Base-by-base conservation (phyloP, 1,284 basidiomycete genomes). In the Puccinia coronata region DNA sequence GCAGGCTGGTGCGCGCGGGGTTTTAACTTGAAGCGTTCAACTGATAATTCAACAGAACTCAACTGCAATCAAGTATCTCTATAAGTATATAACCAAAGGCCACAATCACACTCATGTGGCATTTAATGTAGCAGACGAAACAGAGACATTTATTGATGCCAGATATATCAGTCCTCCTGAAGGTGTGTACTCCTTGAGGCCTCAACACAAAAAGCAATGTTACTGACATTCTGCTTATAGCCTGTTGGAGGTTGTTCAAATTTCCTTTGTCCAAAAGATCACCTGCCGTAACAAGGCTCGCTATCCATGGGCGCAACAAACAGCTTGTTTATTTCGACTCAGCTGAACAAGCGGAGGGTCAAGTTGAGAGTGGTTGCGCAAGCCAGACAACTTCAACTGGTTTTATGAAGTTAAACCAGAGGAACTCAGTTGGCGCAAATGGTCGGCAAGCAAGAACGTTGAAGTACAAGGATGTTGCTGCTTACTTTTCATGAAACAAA, bases 291-390 rank as follows among this genome's bases (percentile, higher is more conserved):
- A 55, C 61, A 47, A 55, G 73, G 23, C 53, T 75, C 6, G 73
- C 86, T 87, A 0, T 84, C 87, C n/a, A 79, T 87, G n/a, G n/a
- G 0, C 89, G 85, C 87, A 87, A 6, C 6, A 43, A 43, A 6
- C 16, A 8, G 16, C 43, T 43, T 51, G 84, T 6, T 69, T 61
- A 84, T n/a, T n/a, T n/a, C n/a, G n/a, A n/a, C n/a, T 89, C 28
- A 88, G 88, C 0, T 34, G 25, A 18, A 14, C 14, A 31, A 8
- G 36, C 1, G 1, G 41, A 71, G 2, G 69, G 59, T 20, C 31
- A 12, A 28, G 18, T n/a, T 85, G 55, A 63, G 78, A 36, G 83
- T 83, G 1, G 84, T 83, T 82, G 25, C 20, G 14, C 57, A 23
- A 12, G 43, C 0, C 43, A 49, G 5, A 76, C 59, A 6, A 61